These are phyloP conservation scores for Salpingoeca rosetta DNA, from an alignment of 78 protist species.

Conservation along the genomic window DNA sequence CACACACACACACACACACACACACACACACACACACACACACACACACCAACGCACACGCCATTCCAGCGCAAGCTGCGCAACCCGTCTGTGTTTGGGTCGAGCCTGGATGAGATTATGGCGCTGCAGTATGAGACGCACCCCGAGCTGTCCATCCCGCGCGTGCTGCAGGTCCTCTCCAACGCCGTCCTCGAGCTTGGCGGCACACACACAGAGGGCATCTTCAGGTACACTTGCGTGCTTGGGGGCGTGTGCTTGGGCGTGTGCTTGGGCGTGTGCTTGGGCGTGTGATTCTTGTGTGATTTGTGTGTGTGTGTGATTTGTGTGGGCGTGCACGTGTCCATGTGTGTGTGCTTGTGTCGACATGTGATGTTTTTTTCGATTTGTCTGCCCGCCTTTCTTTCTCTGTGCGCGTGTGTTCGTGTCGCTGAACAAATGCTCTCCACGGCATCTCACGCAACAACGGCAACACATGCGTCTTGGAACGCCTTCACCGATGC, in stretches of 20 bases:
- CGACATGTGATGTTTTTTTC: background rate
- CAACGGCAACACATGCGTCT: background rate
- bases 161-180: background rate
- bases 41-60: too few species aligned
- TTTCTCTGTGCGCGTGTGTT: background rate
- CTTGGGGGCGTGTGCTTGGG: background rate
- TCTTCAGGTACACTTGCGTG: conserved; percentile 14
- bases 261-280: too few species aligned
- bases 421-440: background rate
- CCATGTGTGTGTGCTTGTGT: too few species aligned
- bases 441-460: too few species aligned
- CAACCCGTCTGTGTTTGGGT: conserved; percentile 3
- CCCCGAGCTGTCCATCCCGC: background rate
- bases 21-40: too few species aligned
- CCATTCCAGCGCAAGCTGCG: too few species aligned
- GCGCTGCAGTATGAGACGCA: background rate
- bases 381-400: background rate
- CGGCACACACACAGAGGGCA: conserved; percentile 7
- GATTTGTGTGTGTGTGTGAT: too few species aligned
- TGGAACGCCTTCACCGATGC: too few species aligned
- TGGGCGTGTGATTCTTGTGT: background rate
- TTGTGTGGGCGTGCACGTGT: too few species aligned
- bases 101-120: conserved; percentile 5
- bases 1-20: too few species aligned
- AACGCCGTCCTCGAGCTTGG: background rate